phyloP scores from a whole-genome alignment of 495 filamentous ascomycete species.

The Wilcoxina mikolae region DNA sequence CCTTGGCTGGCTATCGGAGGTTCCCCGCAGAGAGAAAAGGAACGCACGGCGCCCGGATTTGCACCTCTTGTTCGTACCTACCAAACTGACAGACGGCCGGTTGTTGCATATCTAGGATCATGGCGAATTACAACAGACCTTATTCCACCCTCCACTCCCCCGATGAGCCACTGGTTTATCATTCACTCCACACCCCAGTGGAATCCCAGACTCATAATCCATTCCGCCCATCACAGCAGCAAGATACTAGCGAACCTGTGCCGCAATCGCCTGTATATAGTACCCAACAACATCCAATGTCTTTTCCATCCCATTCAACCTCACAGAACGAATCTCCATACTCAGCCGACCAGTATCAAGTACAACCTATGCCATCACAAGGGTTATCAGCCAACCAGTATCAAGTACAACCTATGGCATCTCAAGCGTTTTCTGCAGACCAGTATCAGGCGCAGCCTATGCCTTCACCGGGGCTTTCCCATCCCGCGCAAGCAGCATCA shows the following conservation, averaged over 20 bases:
- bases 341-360: background rate
- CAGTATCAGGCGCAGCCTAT: background rate
- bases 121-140: constrained; percentile 5
- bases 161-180: constrained; percentile 6
- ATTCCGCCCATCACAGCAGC: background rate
- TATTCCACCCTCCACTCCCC: constrained; percentile 19
- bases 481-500: background rate
- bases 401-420: background rate
- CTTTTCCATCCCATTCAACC: background rate
- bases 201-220: background rate
- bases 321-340: background rate
- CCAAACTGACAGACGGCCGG: background rate
- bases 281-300: background rate
- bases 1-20: background rate
- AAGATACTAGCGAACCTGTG: background rate
- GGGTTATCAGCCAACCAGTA: background rate
- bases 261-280: background rate
- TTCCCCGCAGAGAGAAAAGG: background rate
- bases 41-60: background rate
- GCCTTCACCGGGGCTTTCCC: background rate
- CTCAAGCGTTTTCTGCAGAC: background rate
- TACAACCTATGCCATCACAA: background rate
- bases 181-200: background rate
- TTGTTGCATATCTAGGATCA: background rate
- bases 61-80: background rate